Base-by-base conservation (phyloP, 495 filamentous ascomycete species). In the Pyrenopolyporus hunteri region DNA sequence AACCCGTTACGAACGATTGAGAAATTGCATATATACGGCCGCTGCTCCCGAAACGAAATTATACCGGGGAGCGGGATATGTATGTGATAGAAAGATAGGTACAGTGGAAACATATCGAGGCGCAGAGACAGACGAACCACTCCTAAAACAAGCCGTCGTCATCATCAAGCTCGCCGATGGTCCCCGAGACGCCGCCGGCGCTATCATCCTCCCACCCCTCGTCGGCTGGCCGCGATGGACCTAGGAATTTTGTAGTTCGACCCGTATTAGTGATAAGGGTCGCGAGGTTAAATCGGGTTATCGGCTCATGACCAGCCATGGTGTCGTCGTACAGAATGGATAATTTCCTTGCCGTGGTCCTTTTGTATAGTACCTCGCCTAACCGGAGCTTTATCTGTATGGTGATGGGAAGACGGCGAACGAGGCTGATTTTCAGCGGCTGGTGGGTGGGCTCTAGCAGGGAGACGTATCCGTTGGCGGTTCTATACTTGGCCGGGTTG, bases 401-500 rank as follows among this genome's bases (percentile, higher is more conserved):
- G 1, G 17, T 14, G 35, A 55, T 29, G 6, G 39, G 20, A 25
- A 63, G n/a, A 7, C 19, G 0, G n/a, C 7, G 26, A 8, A 23
- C 26, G 2, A 10, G 7, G 14, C 33, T 22, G 1, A 4, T 4
- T 23, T 1, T 3, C 11, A 51, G 16, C 11, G 35, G 16, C 36
- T 66, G 64, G 19, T 36, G 16, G 6, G 28, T 16, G 14, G 59
- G 59, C 20, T 71, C 63, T 5, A 37, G 2, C 8, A 73, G 23
- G 4, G 44, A 29, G 23, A 77, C 66, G 44, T 59, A 22, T 7
- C 77, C 76, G 1, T 61, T 62, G 0, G 44, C 11, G 1, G 69
- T 78, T 23, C 36, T 20, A 46, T 80, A 81, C 3, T 19, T 6
- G 55, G 76, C 63, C 0, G 48, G 47, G 14, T 69, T 65, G 0